These are phyloP conservation scores for Leucoagaricus sp. DNA, from an alignment of 1,284 basidiomycete species.

Conservation along the genomic window DNA sequence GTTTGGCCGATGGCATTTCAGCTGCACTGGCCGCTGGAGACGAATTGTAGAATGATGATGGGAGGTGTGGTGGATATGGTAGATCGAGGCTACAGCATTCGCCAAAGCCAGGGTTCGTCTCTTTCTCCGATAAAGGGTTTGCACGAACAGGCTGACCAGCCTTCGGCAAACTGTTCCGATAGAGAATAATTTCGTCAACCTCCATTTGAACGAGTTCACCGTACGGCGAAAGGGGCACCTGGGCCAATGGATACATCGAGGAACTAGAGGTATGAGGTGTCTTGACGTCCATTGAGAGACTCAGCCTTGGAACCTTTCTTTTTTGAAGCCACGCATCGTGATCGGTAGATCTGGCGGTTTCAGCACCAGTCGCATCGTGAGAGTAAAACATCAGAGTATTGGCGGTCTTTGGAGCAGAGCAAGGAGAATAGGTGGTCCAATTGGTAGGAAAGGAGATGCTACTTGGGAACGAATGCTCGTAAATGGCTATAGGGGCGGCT, in stretches of 20 bases:
- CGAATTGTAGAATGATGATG: neutral
- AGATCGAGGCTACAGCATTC: neutral
- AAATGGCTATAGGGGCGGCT: neutral
- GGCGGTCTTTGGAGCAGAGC: neutral
- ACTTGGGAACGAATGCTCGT: neutral
- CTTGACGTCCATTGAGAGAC: constrained; percentile 7
- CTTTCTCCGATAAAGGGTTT: neutral
- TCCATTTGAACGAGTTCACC: neutral
- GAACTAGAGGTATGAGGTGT: neutral
- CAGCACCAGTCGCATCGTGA: constrained; percentile 14
- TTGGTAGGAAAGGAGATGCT: neutral
- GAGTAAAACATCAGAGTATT: constrained; percentile 16
- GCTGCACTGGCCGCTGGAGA: neutral
- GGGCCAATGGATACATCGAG: neutral
- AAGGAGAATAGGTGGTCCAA: neutral
- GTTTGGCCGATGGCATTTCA: neutral
- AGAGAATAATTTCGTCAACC: neutral
- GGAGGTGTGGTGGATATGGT: neutral
- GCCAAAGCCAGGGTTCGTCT: neutral
- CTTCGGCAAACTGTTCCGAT: neutral
- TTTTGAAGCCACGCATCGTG: neutral
- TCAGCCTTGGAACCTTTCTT: constrained; percentile 12
- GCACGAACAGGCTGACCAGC: neutral
- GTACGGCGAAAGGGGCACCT: neutral
- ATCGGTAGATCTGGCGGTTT: constrained; percentile 17